phyloP scores from a whole-genome alignment of 345 rosid species.

The Noccaea bulbosa region DNA sequence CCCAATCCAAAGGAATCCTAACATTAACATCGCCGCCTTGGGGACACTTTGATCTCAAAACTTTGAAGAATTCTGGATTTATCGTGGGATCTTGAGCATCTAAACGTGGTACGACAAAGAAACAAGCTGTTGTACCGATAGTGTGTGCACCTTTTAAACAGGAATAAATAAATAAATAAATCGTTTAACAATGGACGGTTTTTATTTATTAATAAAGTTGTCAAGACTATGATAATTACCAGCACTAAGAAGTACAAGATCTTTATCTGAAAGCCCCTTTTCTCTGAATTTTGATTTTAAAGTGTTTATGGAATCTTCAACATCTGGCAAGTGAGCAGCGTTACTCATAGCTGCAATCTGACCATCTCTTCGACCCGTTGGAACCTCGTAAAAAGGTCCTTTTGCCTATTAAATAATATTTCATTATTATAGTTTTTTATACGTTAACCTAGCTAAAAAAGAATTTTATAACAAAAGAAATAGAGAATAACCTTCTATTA shows the following conservation, averaged over 20 bases:
- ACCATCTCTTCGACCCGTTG: conserved; percentile 76
- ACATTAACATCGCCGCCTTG: conserved; percentile 41
- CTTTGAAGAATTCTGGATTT: conserved; percentile 36
- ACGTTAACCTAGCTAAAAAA: background rate
- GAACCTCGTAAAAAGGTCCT: conserved; percentile 58
- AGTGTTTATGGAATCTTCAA: conserved; percentile 43
- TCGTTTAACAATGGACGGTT: background rate
- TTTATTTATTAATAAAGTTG: background rate
- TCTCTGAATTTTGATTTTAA: conserved; percentile 49
- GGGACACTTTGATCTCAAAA: conserved; percentile 40
- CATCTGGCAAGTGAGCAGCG: conserved; percentile 51
- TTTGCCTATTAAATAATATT: conserved; percentile 39
- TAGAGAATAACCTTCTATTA: background rate
- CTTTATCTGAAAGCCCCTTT: conserved; percentile 57
- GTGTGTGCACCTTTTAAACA: conserved; percentile 62
- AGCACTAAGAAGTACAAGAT: conserved; percentile 57
- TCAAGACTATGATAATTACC: conserved; percentile 39
- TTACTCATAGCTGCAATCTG: conserved; percentile 42
- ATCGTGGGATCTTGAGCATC: conserved; percentile 55
- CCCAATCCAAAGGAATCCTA: conserved; percentile 51
- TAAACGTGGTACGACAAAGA: conserved; percentile 54
- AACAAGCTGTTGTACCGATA: conserved; percentile 59
- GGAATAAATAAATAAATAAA: background rate
- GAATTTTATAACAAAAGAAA: background rate
- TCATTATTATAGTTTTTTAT: background rate